A percentile compares a stretch with the other conserved stretches of the same genome.
These are phyloP conservation scores for Fermentozyma sake DNA, from an alignment of 1,139 yeast genomes.

Conservation along the genomic window DNA sequence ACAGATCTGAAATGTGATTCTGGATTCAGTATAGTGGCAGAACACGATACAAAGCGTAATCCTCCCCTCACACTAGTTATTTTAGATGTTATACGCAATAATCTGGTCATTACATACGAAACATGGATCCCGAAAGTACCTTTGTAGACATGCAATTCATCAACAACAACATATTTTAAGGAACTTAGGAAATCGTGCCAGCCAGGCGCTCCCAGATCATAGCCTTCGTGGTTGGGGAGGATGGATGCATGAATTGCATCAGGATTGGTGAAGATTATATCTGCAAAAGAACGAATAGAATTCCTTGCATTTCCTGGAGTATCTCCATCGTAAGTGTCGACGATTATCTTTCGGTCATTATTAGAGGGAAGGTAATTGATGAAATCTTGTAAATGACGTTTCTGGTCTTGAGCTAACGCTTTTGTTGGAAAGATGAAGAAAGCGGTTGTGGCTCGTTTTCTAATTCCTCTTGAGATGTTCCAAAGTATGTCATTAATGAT, in stretches of 20 bases:
- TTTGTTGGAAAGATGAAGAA: slow-evolving; percentile 93
- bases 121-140: slow-evolving; percentile 94
- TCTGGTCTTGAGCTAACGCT: slow-evolving; percentile 96
- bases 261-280: slow-evolving; percentile 88
- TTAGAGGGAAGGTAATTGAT: slow-evolving; percentile 39
- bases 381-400: slow-evolving; percentile 66
- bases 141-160: slow-evolving; percentile 83
- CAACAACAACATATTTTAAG: slow-evolving; percentile 74
- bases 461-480: slow-evolving; percentile 22
- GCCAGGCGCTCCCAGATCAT: slow-evolving; percentile 16
- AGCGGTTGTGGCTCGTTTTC: slow-evolving; percentile 47
- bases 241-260: slow-evolving; percentile 88
- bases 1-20: slow-evolving; percentile 62
- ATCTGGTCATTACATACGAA: slow-evolving; percentile 74
- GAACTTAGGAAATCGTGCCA: slow-evolving; percentile 70
- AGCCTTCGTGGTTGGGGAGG: slow-evolving; percentile 59
- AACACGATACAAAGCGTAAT: slow-evolving; percentile 75
- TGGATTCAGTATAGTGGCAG: slow-evolving; percentile 86
- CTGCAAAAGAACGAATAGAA: slow-evolving; percentile 55
- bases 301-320: slow-evolving; percentile 57
- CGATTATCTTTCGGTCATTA: slow-evolving; percentile 34
- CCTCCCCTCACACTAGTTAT: slow-evolving; percentile 13
- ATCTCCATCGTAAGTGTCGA: slow-evolving; percentile 92
- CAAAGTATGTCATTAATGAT: slow-evolving; percentile 57
- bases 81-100: slow-evolving; percentile 53